Base-by-base conservation (phyloP, 257 asterid species). In the Primulina tabacum region DNA sequence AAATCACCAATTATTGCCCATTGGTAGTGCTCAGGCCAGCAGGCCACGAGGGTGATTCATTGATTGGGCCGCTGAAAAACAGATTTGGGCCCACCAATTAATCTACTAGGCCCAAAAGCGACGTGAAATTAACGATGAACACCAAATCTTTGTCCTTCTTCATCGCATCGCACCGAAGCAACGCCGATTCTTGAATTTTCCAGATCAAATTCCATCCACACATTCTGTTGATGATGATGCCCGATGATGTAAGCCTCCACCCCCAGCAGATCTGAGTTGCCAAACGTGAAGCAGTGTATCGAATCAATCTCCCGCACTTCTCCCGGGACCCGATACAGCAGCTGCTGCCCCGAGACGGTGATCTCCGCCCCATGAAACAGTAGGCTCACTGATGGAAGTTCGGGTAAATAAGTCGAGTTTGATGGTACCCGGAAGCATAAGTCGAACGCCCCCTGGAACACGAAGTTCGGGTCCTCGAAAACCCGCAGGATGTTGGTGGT, bases 371-470 rank as follows among this genome's bases (percentile, higher is more conserved):
- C 98, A 0, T 81, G 82, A 2, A 92, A 87, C 1, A 92, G 73
- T 60, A 92, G 29, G 47, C 84, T 87, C 43, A 92, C 98, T 18
- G 90, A 6, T 0, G 98, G 98, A 77, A 88, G 61, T 21, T 71
- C 35, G 32, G 95, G 91, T 57, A 77, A 33, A 1, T 62, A 73
- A 9, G 83, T 82, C 12, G 73, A 59, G 56, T 75, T 81, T 2
- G 37, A 0, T 0, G 91, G 82, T 1, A 90, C 69, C 75, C 64
- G 79, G 43, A 85, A 90, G 38, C 98, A 92, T 72, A 88, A 61
- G 55, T 92, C 98, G 76, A 90, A 88, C 14, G 97, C 98, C 17
- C 93, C 97, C 65, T 90, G 93, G 76, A 90, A 90, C 6, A 92
- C 94, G 62, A 71, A 93, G 52, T 85, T 61, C 67, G 93, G 95